phyloP scores from a whole-genome alignment of 2,329 filamentous ascomycete genomes.

The Colletotrichum liriopes region DNA sequence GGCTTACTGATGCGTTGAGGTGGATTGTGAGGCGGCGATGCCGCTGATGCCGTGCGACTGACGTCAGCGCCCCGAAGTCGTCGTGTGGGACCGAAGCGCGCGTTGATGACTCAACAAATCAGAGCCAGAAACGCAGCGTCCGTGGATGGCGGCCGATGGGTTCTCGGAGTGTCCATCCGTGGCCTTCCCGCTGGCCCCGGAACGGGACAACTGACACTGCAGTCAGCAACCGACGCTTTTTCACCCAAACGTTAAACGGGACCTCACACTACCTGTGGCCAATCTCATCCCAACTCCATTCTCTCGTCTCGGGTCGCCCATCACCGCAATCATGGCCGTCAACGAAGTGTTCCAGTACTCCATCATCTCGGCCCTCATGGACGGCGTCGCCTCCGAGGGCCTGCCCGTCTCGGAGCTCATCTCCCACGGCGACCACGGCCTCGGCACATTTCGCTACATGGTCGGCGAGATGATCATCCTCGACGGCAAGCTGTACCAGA shows the following conservation, averaged over 20 bases:
- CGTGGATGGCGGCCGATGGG: background rate
- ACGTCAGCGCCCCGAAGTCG: conserved; percentile 26
- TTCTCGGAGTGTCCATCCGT: conserved; percentile 1
- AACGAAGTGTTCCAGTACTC: conserved; percentile 56
- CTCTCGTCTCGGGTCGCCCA: too few relatives aligned
- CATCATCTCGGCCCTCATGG: conserved; percentile 54
- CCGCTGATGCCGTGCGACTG: conserved; percentile 33
- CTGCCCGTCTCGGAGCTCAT: conserved; percentile 50
- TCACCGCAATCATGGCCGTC: conserved; percentile 45
- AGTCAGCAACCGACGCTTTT: background rate
- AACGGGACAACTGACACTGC: background rate
- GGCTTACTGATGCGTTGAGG: too few relatives aligned
- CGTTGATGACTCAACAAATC: conserved; percentile 30
- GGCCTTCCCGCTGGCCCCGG: background rate
- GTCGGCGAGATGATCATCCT: conserved; percentile 55
- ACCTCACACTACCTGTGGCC: background rate
- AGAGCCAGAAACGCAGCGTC: background rate
- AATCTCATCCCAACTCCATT: background rate
- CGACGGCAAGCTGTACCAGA: conserved; percentile 52
- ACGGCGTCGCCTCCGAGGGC: conserved; percentile 53
- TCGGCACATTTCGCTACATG: conserved; percentile 54
- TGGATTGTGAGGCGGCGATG: conserved; percentile 10
- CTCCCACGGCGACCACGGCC: conserved; percentile 52
- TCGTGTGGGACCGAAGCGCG: conserved; percentile 12
- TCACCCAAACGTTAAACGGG: background rate